phyloP scores from a whole-genome alignment of 2,329 filamentous ascomycete genomes.

The Scedosporium dehoogii region DNA sequence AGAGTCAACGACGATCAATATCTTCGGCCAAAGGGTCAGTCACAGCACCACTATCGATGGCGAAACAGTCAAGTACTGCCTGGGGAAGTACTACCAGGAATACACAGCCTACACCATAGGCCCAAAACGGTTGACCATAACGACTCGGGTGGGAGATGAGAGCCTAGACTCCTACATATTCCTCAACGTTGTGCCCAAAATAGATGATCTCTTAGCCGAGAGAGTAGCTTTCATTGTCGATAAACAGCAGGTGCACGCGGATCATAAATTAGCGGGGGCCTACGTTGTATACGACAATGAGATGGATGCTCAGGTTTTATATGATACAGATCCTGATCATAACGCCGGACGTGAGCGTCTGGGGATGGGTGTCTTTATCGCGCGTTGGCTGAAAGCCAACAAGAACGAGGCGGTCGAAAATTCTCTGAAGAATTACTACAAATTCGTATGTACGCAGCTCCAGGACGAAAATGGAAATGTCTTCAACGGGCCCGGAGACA shows the following conservation, averaged over 20 bases:
- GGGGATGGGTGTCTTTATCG: constrained; percentile 9
- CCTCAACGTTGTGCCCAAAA: constrained; percentile 8
- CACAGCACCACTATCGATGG: neutral
- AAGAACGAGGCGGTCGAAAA: neutral
- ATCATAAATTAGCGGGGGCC: constrained; percentile 1
- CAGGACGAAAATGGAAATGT: constrained; percentile 8
- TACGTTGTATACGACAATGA: constrained; percentile 10
- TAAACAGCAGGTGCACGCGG: constrained; percentile 7
- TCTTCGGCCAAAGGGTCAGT: neutral
- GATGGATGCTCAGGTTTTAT: constrained; percentile 7
- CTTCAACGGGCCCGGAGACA: constrained; percentile 3
- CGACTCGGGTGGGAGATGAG: neutral
- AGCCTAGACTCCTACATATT: constrained; percentile 4
- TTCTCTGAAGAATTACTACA: constrained; percentile 7
- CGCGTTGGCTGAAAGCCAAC: constrained; percentile 7
- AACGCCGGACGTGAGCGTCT: constrained; percentile 10
- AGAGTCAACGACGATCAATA: neutral
- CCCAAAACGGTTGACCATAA: neutral
- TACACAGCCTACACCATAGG: neutral
- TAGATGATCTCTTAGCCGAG: constrained; percentile 6
- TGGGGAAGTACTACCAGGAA: neutral
- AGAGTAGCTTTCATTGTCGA: constrained; percentile 8
- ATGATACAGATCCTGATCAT: constrained; percentile 8
- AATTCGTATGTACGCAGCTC: constrained; percentile 9
- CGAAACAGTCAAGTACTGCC: neutral